Conservation (phyloP, 257 asterid genomes). For the Nicotiana sylvestris region DNA sequence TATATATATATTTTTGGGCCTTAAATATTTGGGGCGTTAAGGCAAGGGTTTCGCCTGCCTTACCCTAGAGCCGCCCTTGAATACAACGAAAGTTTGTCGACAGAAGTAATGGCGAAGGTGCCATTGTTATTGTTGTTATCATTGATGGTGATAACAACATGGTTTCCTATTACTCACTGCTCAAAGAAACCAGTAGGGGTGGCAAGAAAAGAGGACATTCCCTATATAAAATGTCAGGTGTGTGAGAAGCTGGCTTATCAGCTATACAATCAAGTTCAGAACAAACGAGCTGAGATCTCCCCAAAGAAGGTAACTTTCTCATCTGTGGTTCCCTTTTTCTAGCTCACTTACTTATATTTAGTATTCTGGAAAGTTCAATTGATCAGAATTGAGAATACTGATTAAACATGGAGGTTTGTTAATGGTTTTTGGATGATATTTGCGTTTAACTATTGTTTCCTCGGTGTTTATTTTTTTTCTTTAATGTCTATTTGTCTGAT, state of each 20-base stretch:
- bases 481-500: neutral
- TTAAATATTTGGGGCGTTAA: too few relatives aligned
- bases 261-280: slow-evolving; percentile 60
- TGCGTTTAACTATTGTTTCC: neutral
- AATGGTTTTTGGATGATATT: neutral
- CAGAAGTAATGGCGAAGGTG: slow-evolving; percentile 34
- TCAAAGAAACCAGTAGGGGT: slow-evolving; percentile 66
- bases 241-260: slow-evolving; percentile 69
- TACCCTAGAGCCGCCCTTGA: too few relatives aligned
- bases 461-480: neutral
- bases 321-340: slow-evolving; percentile 5
- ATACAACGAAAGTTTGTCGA: neutral
- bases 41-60: too few relatives aligned
- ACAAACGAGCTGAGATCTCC: slow-evolving; percentile 61
- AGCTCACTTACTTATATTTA: neutral
- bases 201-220: slow-evolving; percentile 87
- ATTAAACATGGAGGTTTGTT: neutral
- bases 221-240: slow-evolving; percentile 77
- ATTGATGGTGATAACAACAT: slow-evolving; percentile 22
- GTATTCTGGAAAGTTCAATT: neutral
- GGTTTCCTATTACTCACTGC: slow-evolving; percentile 41
- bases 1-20: too few relatives aligned
- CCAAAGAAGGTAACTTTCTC: slow-evolving; percentile 57
- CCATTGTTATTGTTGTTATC: slow-evolving; percentile 12
- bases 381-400: neutral